A percentile compares a stretch with the other conserved stretches of the same genome.
Evolutionary conservation across 169 alveolate species (phyloP).

Genomic region (Theileria parva): DNA sequence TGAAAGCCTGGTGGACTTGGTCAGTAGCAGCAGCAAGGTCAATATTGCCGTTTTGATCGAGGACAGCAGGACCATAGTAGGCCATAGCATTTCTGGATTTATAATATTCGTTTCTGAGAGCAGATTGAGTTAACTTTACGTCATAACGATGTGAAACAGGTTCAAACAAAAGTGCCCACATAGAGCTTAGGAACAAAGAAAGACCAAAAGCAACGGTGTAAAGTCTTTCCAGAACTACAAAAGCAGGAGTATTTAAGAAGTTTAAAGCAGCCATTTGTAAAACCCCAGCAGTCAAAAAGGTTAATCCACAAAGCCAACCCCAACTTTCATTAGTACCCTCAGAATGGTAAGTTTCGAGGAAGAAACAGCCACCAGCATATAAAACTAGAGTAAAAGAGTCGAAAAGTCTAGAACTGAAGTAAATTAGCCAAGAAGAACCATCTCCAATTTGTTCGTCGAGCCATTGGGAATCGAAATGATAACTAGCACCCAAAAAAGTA

Average conservation of each 20-base stretch:
- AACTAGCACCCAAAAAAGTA: constrained; percentile 81
- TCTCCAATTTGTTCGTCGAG: constrained; percentile 82
- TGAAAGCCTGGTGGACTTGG: constrained; percentile 48
- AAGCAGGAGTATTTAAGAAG: constrained; percentile 70
- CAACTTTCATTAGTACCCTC: constrained; percentile 90
- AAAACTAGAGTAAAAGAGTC: constrained; percentile 80
- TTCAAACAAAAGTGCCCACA: constrained; percentile 88
- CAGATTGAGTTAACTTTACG: constrained; percentile 88
- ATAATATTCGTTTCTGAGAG: constrained; percentile 88
- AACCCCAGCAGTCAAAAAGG: constrained; percentile 78
- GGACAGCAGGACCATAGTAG: constrained; percentile 91
- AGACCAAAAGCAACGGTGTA: constrained; percentile 79
- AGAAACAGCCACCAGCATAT: constrained; percentile 85
- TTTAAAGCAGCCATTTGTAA: constrained; percentile 78
- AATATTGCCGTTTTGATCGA: constrained; percentile 86
- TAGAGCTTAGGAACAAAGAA: constrained; percentile 72
- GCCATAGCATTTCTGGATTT: constrained; percentile 92
- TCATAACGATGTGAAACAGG: constrained; percentile 85
- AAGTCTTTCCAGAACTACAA: constrained; percentile 77
- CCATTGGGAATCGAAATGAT: constrained; percentile 85
- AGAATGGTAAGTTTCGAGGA: constrained; percentile 88
- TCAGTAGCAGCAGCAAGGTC: constrained; percentile 80
- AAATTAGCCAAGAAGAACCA: constrained; percentile 84
- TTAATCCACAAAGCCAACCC: constrained; percentile 88
- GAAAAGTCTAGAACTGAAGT: constrained; percentile 80